Percentiles rank a stretch among this genome's conserved stretches.
Conservation (phyloP, 2,329 filamentous ascomycete species). For the Penicillium nordicum region DNA sequence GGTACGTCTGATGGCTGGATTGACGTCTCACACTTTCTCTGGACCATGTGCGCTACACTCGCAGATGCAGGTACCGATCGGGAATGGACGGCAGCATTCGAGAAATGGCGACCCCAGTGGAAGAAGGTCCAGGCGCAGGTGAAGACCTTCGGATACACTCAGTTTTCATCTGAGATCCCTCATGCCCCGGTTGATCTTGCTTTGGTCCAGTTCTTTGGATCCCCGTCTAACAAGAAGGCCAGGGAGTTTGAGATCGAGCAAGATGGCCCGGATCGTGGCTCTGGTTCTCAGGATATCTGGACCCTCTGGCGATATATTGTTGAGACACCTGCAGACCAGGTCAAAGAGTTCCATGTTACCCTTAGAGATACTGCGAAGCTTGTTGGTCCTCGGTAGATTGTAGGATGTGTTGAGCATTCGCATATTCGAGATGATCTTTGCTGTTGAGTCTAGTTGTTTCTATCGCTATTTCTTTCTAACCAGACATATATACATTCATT, state of each 20-base stretch:
- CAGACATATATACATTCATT: not conserved
- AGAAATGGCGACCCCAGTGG: not conserved
- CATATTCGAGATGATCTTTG: not conserved
- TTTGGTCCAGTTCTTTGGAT: not conserved
- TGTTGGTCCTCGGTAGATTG: not conserved
- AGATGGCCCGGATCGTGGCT: not conserved
- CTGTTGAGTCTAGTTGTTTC: not conserved
- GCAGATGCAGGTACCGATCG: not conserved
- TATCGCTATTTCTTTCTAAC: not conserved
- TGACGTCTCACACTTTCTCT: constrained; percentile 2
- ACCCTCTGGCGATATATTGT: constrained; percentile 1
- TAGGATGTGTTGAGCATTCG: not conserved
- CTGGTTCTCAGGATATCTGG: constrained; percentile 3
- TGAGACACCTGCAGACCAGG: not conserved
- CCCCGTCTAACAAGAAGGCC: not conserved
- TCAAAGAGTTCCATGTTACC: not conserved
- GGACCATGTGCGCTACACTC: constrained; percentile 5
- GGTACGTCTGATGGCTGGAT: constrained; percentile 6
- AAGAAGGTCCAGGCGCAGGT: not conserved
- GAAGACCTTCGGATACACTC: not conserved
- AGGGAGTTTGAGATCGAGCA: constrained; percentile 5
- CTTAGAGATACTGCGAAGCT: not conserved
- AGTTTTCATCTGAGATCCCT: not conserved
- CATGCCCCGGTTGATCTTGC: not conserved
- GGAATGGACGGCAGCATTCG: not conserved